Evolutionary conservation across 805 yeast genomes (phyloP), one percentile per base, ranked within the genome.

Genomic region (Lipomyces yamanashiensis): DNA sequence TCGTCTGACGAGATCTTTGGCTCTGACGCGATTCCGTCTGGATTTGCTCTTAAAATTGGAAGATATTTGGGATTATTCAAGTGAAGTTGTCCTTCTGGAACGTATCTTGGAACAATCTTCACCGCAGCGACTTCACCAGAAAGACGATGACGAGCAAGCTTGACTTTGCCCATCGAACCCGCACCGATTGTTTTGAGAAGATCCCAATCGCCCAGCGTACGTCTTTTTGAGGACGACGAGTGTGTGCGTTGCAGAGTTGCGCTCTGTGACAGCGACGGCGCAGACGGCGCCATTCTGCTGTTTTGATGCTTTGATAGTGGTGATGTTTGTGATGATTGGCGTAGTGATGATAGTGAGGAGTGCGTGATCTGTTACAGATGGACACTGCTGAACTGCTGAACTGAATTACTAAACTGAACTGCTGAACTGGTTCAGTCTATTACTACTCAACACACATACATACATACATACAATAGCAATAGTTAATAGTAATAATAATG

Each of bases 141-240:
- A 41, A 85, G 76, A 69, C 89, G 84, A 78, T 92, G 96, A 71
- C 85, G 87, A 1, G 98, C 98, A 45, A 95, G 80, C 77, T 95
- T 95, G 55, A 95, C 99, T 75, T 93, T 96, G 63, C 99, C 99
- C 99, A 95, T 95, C 0, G 97, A 91, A 2, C 99, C 99, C 1
- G 98, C 97, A 49, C 99, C 99, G 52, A 95, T 89, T 1, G 97
- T 92, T 76, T 91, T 91, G 62, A 90, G 82, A 71, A 93, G 92
- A 71, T 90, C 96, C 99, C 99, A 93, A 69, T 95, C 97, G 13
- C 98, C 99, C 59, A 93, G 88, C 4, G 96, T 83, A 63, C 88
- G 88, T 68, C 98, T 85, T 74, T 92, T 77, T 36, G 62, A 36
- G 19, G 59, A n/a, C 19, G 64, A 52, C 50, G 61, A 45, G 52